These are phyloP conservation scores for Pulveroboletus ravenelii DNA, from an alignment of 768 basidiomycete genomes.

Conservation along the genomic window DNA sequence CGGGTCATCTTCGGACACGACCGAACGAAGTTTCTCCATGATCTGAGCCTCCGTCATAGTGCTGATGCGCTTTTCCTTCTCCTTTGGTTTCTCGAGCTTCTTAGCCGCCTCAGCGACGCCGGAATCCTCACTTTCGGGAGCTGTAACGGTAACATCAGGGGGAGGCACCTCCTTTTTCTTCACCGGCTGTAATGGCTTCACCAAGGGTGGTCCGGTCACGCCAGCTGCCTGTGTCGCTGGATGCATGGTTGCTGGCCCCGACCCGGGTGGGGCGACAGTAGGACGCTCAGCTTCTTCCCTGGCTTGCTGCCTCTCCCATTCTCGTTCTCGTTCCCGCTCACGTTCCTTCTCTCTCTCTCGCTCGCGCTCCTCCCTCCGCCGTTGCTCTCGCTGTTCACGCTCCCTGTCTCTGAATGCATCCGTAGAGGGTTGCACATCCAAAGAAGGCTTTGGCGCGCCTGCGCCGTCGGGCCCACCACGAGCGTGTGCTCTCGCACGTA, in stretches of 20 bases:
- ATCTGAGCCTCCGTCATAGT: conserved; percentile 98
- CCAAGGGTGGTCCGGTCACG: conserved; percentile 46
- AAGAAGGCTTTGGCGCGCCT: conserved; percentile 27
- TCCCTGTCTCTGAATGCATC: conserved; percentile 34
- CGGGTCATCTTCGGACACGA: conserved; percentile 85
- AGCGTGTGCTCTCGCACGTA: conserved; percentile 59
- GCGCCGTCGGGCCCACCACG: conserved; percentile 42
- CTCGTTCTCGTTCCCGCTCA: conserved; percentile 33
- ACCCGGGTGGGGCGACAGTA: conserved; percentile 43
- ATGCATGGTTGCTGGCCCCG: conserved; percentile 37
- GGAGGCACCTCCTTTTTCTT: conserved; percentile 49
- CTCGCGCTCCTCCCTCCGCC: conserved; percentile 36
- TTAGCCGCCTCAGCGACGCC: conserved; percentile 67
- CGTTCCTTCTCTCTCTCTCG: conserved; percentile 32
- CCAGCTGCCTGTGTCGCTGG: conserved; percentile 46
- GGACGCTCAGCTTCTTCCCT: conserved; percentile 34
- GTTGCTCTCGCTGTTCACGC: conserved; percentile 35
- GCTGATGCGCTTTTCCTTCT: conserved; percentile 82
- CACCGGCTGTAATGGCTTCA: conserved; percentile 70
- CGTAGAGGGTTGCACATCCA: conserved; percentile 38
- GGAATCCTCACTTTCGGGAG: conserved; percentile 39
- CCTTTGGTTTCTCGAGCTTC: conserved; percentile 53
- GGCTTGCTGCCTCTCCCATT: conserved; percentile 23
- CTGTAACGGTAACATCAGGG: conserved; percentile 50
- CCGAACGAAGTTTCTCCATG: conserved; percentile 92